Conservation (phyloP, 164 flowering plant genomes). For the Akebia trifoliata region DNA sequence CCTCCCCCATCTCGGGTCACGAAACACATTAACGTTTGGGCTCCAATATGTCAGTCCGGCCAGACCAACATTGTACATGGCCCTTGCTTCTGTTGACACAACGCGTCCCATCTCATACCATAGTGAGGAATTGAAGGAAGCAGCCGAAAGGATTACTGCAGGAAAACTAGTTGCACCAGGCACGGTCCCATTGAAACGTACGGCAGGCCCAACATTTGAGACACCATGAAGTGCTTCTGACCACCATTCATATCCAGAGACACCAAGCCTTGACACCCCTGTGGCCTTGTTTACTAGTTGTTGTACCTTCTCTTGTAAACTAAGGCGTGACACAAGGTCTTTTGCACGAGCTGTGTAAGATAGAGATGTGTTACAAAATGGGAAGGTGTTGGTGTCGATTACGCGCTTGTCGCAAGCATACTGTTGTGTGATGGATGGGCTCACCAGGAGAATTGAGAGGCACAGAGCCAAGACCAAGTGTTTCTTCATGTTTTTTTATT, state of each 20-base stretch:
- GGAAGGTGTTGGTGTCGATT: slow-evolving; percentile 17
- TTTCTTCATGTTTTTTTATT: slow-evolving; percentile 12
- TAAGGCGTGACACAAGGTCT: slow-evolving; percentile 45
- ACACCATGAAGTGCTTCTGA: slow-evolving; percentile 72
- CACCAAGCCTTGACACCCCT: slow-evolving; percentile 41
- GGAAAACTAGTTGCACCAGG: slow-evolving; percentile 74
- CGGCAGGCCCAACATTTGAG: slow-evolving; percentile 37
- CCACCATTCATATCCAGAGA: slow-evolving; percentile 63
- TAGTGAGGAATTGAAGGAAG: slow-evolving; percentile 41
- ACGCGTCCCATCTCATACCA: slow-evolving; percentile 54
- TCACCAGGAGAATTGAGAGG: slow-evolving; percentile 18
- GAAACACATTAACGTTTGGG: slow-evolving; percentile 51
- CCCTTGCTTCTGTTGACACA: slow-evolving; percentile 63
- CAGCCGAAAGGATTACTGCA: slow-evolving; percentile 40
- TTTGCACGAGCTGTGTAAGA: slow-evolving; percentile 32
- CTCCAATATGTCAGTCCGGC: slow-evolving; percentile 65
- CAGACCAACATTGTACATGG: slow-evolving; percentile 53
- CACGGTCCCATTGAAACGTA: slow-evolving; percentile 34
- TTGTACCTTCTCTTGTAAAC: slow-evolving; percentile 45
- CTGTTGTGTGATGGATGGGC: slow-evolving; percentile 14
- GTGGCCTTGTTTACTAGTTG: slow-evolving; percentile 35
- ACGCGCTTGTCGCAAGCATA: slow-evolving; percentile 31
- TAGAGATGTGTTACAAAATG: slow-evolving; percentile 43
- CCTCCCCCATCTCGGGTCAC: slow-evolving; percentile 73
- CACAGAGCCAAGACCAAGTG: slow-evolving; percentile 5